Percentiles rank a stretch among this genome's conserved stretches.
These are phyloP conservation scores for Prinsepia uniflora DNA, from an alignment of 306 rosid species.

Conservation along the genomic window DNA sequence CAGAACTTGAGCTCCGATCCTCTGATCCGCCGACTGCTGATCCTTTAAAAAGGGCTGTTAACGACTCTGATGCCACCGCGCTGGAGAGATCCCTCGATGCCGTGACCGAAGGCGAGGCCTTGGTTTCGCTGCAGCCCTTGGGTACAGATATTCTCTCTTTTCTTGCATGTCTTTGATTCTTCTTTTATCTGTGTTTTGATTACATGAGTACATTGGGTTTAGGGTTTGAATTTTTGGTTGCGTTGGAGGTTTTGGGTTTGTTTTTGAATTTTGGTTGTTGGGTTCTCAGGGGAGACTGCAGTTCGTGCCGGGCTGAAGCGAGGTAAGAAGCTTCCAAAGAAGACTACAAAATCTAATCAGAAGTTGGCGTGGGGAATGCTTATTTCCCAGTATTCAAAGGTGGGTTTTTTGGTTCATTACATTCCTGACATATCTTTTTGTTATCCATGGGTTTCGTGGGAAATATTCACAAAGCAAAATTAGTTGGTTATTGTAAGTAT, in stretches of 20 bases:
- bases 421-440: background rate
- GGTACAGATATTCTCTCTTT: slow-evolving; percentile 32
- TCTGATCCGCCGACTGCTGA: slow-evolving; percentile 69
- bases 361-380: slow-evolving; percentile 82
- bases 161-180: background rate
- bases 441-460: background rate
- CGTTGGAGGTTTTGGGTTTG: slow-evolving; percentile 28
- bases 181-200: slow-evolving; percentile 17
- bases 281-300: slow-evolving; percentile 42
- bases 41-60: slow-evolving; percentile 52
- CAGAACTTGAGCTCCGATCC: slow-evolving; percentile 46
- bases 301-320: slow-evolving; percentile 31
- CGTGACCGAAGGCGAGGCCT: slow-evolving; percentile 42
- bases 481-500: background rate
- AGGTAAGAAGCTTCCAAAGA: slow-evolving; percentile 50
- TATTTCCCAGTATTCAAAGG: slow-evolving; percentile 90
- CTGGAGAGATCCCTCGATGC: slow-evolving; percentile 45
- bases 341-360: slow-evolving; percentile 34
- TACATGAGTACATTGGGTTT: slow-evolving; percentile 25
- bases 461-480: background rate
- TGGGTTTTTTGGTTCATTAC: slow-evolving; percentile 29
- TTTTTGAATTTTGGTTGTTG: slow-evolving; percentile 24
- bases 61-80: slow-evolving; percentile 42
- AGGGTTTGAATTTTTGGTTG: slow-evolving; percentile 23
- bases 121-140: slow-evolving; percentile 52